Percentiles rank a stretch among this genome's conserved stretches.
These are phyloP conservation scores for Terfezia claveryi DNA, from an alignment of 495 filamentous ascomycete genomes.

Conservation along the genomic window DNA sequence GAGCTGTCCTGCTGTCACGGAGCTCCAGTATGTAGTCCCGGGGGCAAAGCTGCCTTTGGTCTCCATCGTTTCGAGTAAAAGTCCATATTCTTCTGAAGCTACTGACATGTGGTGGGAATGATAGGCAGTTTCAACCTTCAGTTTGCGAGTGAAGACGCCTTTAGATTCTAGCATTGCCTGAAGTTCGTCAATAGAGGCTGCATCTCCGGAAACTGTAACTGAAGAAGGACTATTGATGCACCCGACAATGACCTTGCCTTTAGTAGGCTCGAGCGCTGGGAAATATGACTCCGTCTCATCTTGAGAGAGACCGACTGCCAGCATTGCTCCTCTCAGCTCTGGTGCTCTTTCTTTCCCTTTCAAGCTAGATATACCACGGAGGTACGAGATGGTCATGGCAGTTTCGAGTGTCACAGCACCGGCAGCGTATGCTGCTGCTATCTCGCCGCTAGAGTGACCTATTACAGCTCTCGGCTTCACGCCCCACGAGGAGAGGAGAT, in stretches of 20 bases:
- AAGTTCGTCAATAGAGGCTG: conserved; percentile 15
- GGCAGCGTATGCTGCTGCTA: conserved; percentile 33
- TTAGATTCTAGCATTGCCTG: conserved; percentile 15
- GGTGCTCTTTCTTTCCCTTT: no score
- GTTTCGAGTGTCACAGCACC: conserved; percentile 24
- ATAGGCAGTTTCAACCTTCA: conserved; percentile 35
- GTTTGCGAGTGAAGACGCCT: conserved; percentile 22
- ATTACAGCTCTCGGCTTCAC: conserved; percentile 32
- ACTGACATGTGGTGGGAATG: conserved; percentile 37
- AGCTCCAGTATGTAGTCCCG: neutral
- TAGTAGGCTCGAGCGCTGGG: neutral
- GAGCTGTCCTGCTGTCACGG: neutral
- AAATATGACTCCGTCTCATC: neutral
- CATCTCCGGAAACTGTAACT: conserved; percentile 28
- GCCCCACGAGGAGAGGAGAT: conserved; percentile 32
- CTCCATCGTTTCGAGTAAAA: neutral
- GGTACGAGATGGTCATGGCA: conserved; percentile 31
- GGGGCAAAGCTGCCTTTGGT: neutral
- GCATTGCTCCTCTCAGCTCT: neutral
- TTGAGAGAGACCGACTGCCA: neutral
- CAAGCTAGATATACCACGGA: conserved; percentile 21
- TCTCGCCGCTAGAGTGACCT: conserved; percentile 47
- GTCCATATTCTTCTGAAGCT: conserved; percentile 23
- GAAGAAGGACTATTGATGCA: conserved; percentile 26
- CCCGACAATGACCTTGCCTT: conserved; percentile 21